Conservation (phyloP, 495 filamentous ascomycete genomes). For the Poronia punctata region DNA sequence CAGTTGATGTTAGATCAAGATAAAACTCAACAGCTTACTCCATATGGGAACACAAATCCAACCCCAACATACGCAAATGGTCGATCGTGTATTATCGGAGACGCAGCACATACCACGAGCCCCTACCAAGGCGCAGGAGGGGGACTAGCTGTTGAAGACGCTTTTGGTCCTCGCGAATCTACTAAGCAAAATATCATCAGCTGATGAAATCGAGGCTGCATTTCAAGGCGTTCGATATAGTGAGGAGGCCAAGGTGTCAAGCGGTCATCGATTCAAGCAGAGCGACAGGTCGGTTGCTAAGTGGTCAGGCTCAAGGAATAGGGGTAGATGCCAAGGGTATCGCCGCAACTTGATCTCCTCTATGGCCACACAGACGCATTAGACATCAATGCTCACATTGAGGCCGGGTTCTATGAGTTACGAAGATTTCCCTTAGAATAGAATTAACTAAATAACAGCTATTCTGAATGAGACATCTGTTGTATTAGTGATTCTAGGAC, state of each 20-base stretch:
- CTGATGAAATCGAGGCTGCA: slow-evolving; percentile 7
- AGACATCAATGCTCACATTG: background rate
- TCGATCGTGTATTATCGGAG: slow-evolving; percentile 23
- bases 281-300: slow-evolving; percentile 16
- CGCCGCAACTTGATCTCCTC: background rate
- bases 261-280: slow-evolving; percentile 19
- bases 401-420: background rate
- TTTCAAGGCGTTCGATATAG: slow-evolving; percentile 14
- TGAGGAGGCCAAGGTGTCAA: slow-evolving; percentile 13
- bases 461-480: too few relatives aligned
- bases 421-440: too few relatives aligned
- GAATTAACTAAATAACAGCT: too few relatives aligned
- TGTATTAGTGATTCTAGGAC: too few relatives aligned
- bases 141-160: slow-evolving; percentile 31
- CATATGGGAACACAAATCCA: slow-evolving; percentile 29
- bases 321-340: slow-evolving; percentile 9
- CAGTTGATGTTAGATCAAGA: background rate
- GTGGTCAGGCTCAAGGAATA: slow-evolving; percentile 3
- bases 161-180: slow-evolving; percentile 19
- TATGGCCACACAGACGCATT: background rate
- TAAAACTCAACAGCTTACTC: background rate
- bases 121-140: slow-evolving; percentile 25
- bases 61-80: slow-evolving; percentile 8
- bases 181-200: slow-evolving; percentile 12
- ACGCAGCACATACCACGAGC: slow-evolving; percentile 29